Evolutionary conservation across 2,329 filamentous ascomycete species (phyloP), one percentile per base, ranked within the genome.

Genomic region (Colletotrichum gloeosporioides): DNA sequence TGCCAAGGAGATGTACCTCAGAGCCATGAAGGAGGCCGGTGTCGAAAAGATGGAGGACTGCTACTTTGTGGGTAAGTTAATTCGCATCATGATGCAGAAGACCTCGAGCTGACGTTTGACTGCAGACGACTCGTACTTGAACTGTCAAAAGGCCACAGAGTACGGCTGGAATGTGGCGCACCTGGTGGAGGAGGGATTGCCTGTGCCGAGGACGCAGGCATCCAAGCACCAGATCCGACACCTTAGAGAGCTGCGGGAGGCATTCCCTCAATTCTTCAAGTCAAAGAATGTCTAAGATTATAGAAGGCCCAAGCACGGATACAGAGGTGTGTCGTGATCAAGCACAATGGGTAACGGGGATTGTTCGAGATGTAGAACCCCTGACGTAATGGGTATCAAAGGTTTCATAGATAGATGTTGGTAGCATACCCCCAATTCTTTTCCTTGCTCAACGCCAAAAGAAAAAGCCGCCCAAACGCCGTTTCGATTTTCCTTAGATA

Each of bases 211-310:
- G 27, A 89, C 88, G 7, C 92, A 90, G 76, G 93, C 94, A 6
- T 93, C 93, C 49, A 91, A 95, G 80, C 92, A 94, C 83, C 93
- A 96, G 82, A 94, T 99, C 78, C 89, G 90, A 61, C 90, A 92
- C 81, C 86, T 99, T 32, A 89, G 94, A 78, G 94, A 99, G 81
- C 86, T 99, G 74, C 91, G 94, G 62, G 86, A 86, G 1, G 85
- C 94, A 13, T 99, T 96, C 79, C 96, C 97, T 0, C 92, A 98
- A 73, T 92, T 98, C 77, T 98, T 99, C 89, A 97, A 95, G 84
- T 86, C 86, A 7, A 80, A 78, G 22, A 80, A 62, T 25, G 22
- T 55, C 29, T 75, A 71, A 34, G 55, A 62, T 15, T 8, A 15
- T 34, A 36, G 34, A 44, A 27, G 8, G 27, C 32, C 16, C 18